phyloP scores from a whole-genome alignment of 1,284 basidiomycete species.

The Ganoderma multipileum region DNA sequence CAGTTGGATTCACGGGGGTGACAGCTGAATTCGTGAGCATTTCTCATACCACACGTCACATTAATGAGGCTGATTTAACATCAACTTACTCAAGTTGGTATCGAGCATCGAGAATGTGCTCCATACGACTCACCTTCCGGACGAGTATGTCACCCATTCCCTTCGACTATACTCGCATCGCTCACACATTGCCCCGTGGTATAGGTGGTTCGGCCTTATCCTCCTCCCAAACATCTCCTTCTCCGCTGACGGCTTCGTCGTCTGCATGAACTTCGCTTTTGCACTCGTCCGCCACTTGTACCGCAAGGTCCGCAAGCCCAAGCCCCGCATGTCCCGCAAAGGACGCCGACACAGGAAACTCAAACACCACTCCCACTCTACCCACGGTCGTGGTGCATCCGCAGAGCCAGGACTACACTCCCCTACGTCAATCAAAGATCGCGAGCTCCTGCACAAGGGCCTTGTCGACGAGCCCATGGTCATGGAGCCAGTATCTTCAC shows the following conservation, averaged over 20 bases:
- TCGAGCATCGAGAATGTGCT: slow-evolving; percentile 64
- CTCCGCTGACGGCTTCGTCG: slow-evolving; percentile 66
- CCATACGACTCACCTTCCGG: slow-evolving; percentile 47
- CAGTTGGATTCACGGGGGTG: slow-evolving; percentile 64
- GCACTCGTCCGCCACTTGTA: neutral
- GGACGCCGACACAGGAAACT: neutral
- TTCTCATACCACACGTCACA: too few species aligned
- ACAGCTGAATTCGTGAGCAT: slow-evolving; percentile 71
- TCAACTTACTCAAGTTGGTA: slow-evolving; percentile 54
- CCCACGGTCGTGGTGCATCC: neutral
- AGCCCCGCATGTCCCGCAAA: neutral
- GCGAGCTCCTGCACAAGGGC: neutral
- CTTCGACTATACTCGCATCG: neutral
- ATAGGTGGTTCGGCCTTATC: slow-evolving; percentile 72
- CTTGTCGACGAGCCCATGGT: neutral
- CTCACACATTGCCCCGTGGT: neutral
- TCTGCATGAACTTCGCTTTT: slow-evolving; percentile 56
- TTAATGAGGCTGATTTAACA: neutral
- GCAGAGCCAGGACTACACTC: neutral
- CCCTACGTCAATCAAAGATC: neutral
- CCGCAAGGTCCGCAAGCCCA: neutral
- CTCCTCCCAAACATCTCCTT: slow-evolving; percentile 72
- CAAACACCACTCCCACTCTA: neutral
- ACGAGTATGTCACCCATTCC: slow-evolving; percentile 49
- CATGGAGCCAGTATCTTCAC: neutral